Evolutionary conservation across 2,329 filamentous ascomycete species (phyloP).

Genomic region (Fusarium irregulare): DNA sequence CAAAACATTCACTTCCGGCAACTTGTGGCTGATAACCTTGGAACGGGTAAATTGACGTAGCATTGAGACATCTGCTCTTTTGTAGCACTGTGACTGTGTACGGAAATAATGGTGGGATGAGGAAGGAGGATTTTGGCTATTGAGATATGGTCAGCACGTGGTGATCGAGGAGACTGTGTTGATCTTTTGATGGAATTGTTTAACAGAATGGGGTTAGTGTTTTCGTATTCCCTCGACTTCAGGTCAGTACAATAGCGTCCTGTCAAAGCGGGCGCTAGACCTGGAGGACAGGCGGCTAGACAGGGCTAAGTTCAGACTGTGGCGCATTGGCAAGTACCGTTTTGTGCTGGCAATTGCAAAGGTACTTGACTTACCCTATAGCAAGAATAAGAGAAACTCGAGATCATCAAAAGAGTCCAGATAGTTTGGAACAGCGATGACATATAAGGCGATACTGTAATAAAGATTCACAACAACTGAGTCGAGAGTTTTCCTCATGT

Average conservation of each 20-base stretch:
- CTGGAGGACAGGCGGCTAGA: neutral
- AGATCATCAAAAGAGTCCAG: neutral
- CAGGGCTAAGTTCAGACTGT: neutral
- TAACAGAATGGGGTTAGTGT: neutral
- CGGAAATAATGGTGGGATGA: neutral
- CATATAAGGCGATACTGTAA: neutral
- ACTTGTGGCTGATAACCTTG: neutral
- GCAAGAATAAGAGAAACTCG: rapidly evolving
- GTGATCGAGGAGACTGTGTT: neutral
- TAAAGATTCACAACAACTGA: rapidly evolving
- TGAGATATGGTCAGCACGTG: neutral
- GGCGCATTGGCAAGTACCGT: neutral
- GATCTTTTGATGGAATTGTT: neutral
- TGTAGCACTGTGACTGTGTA: neutral
- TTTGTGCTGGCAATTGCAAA: neutral
- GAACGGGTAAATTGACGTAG: neutral
- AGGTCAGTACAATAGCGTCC: neutral
- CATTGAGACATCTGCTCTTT: neutral
- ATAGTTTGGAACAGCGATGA: neutral
- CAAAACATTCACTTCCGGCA: neutral
- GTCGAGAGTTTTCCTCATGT: too few species aligned
- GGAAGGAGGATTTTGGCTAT: neutral
- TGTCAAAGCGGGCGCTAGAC: neutral
- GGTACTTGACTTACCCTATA: neutral
- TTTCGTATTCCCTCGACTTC: neutral